Conservation (phyloP, 2,329 filamentous ascomycete species). For the Ceratocystis alfenasii region DNA sequence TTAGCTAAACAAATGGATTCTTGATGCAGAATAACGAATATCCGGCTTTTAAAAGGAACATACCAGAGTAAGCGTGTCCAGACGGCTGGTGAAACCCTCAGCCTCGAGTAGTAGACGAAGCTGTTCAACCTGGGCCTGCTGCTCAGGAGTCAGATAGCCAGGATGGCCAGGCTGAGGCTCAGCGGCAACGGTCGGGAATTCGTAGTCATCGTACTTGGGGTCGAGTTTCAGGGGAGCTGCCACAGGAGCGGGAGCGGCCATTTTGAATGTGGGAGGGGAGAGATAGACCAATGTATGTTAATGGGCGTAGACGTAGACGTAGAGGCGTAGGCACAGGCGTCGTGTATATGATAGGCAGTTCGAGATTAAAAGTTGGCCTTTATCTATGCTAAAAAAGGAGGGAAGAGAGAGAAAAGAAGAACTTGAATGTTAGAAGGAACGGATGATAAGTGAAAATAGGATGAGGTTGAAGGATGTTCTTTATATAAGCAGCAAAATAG, state of each 20-base stretch:
- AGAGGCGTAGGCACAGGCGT: too few species aligned
- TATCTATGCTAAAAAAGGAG: not conserved
- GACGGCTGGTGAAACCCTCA: constrained; percentile 65
- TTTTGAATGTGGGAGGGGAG: constrained; percentile 11
- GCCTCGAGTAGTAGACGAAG: constrained; percentile 74
- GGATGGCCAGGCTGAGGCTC: constrained; percentile 65
- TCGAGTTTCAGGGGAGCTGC: constrained; percentile 44
- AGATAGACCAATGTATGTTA: not conserved
- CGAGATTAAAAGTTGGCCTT: not conserved
- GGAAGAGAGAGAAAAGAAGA: not conserved
- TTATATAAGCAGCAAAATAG: not conserved
- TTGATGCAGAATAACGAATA: not conserved
- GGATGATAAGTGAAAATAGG: not conserved
- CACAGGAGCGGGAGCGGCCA: constrained; percentile 18
- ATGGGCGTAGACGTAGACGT: not conserved
- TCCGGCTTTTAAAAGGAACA: constrained; percentile 26
- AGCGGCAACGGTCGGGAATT: constrained; percentile 71
- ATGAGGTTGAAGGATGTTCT: not conserved
- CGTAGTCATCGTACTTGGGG: constrained; percentile 91
- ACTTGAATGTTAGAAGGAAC: not conserved
- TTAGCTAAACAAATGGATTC: constrained; percentile 15
- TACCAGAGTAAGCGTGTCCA: constrained; percentile 89
- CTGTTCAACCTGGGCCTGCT: constrained; percentile 82
- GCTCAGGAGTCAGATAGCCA: constrained; percentile 71
- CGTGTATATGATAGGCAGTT: constrained; percentile 4